A percentile compares a stretch with the other conserved stretches of the same genome.
These are phyloP conservation scores for Neurospora cerealis DNA, from an alignment of 495 filamentous ascomycete species.

Conservation along the genomic window DNA sequence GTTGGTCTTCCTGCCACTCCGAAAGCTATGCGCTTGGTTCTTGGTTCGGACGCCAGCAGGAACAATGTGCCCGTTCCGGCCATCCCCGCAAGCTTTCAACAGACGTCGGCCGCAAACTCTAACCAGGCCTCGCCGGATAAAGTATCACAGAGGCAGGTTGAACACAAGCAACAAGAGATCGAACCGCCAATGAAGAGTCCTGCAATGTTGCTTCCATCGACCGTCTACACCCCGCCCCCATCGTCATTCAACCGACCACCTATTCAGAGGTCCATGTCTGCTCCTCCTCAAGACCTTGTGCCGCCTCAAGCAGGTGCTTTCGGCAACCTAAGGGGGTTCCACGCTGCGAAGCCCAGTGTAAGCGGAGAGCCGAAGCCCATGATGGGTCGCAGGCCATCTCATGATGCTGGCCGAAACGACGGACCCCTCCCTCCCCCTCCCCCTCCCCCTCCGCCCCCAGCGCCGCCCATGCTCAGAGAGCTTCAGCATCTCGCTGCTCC, in stretches of 20 bases:
- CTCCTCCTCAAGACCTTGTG: conserved; percentile 51
- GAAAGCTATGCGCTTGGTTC: conserved; percentile 72
- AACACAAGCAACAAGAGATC: conserved; percentile 10
- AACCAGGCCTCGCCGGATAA: conserved; percentile 13
- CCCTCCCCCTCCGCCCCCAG: conserved; percentile 41
- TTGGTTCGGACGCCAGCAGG: conserved; percentile 46
- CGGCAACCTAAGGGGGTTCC: conserved; percentile 43
- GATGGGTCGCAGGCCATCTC: conserved; percentile 35
- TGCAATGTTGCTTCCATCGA: conserved; percentile 46
- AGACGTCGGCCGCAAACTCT: conserved; percentile 17
- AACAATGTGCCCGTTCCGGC: conserved; percentile 55
- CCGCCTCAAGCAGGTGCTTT: conserved; percentile 29
- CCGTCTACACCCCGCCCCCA: conserved; percentile 54
- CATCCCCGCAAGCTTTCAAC: conserved; percentile 45
- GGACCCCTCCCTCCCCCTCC: conserved; percentile 31
- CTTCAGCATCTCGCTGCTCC: conserved; percentile 71
- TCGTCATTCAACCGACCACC: conserved; percentile 12
- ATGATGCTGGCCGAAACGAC: conserved; percentile 32
- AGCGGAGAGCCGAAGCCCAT: conserved; percentile 14
- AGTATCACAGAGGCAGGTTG: conserved; percentile 1
- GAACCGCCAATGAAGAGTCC: conserved; percentile 11
- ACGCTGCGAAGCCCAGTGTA: conserved; percentile 28
- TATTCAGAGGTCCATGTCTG: conserved; percentile 62
- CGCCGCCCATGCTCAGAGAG: conserved; percentile 60
- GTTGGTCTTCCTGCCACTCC: conserved; percentile 77